Conservation (phyloP, 73 alveolate species). For the Tetrahymena thermophila region DNA sequence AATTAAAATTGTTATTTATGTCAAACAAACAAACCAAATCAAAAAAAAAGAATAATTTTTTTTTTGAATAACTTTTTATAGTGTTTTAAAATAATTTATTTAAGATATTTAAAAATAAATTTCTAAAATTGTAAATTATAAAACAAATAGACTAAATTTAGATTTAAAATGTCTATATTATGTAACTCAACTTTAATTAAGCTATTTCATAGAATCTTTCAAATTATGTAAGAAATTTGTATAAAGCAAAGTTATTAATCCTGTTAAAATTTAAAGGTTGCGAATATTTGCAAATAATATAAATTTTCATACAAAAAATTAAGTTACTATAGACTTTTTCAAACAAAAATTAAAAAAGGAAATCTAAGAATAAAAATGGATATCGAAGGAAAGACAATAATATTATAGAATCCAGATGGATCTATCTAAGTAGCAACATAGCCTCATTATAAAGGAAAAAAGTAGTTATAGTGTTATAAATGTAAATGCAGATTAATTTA, state of each 20-base stretch:
- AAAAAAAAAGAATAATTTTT: neutral
- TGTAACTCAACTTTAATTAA: neutral
- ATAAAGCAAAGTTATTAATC: neutral
- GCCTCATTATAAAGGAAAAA: neutral
- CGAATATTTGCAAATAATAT: neutral
- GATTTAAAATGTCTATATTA: neutral
- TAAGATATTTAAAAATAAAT: no score
- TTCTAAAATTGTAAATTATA: no score
- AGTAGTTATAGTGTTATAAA: neutral
- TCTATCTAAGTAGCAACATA: neutral
- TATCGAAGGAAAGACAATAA: neutral
- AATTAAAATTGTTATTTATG: no score
- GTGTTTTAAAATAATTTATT: no score
- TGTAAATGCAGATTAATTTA: neutral
- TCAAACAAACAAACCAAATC: no score
- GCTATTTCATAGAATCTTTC: neutral
- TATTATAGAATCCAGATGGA: neutral
- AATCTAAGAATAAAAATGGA: neutral
- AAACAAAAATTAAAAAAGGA: neutral
- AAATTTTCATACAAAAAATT: neutral
- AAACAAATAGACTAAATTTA: neutral
- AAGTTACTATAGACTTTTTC: neutral
- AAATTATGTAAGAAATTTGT: neutral
- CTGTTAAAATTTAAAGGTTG: neutral
- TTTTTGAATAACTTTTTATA: no score